Evolutionary conservation across 257 asterid genomes (phyloP).

Genomic region (Solanum paucissectum): DNA sequence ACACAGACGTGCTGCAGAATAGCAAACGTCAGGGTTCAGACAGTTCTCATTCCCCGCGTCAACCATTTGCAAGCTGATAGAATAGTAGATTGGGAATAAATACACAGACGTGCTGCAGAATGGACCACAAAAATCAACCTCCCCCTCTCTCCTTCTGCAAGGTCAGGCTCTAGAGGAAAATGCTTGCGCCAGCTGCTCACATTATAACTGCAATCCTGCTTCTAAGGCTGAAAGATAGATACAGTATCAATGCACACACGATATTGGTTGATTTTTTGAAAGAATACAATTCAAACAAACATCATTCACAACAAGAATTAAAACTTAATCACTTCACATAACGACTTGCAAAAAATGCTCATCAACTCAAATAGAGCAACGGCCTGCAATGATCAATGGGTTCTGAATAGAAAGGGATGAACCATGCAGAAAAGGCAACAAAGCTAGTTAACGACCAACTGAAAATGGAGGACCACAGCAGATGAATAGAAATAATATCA

Average conservation of each 20-base stretch:
- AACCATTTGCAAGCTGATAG: background rate
- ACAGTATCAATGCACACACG: constrained; percentile 18
- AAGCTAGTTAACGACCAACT: background rate
- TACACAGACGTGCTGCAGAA: background rate
- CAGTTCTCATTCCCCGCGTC: background rate
- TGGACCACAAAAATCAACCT: background rate
- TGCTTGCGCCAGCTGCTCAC: constrained; percentile 40
- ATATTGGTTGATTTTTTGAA: constrained; percentile 27
- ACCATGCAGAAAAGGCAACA: background rate
- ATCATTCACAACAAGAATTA: constrained; percentile 2
- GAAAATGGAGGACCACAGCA: background rate
- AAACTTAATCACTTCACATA: background rate
- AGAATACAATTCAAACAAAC: constrained; percentile 5
- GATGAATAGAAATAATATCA: background rate
- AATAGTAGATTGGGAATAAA: background rate
- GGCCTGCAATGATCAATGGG: background rate
- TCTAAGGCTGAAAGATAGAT: constrained; percentile 36
- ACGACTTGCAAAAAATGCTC: background rate
- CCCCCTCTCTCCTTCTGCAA: background rate
- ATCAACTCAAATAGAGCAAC: background rate
- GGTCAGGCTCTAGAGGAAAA: background rate
- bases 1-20: too few relatives aligned
- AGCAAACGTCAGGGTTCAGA: background rate
- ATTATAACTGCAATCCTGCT: constrained; percentile 45
- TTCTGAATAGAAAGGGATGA: background rate